Evolutionary conservation across 2,329 filamentous ascomycete species (phyloP), one percentile per base, ranked within the genome.

Genomic region (Ophiostoma pallidulum): DNA sequence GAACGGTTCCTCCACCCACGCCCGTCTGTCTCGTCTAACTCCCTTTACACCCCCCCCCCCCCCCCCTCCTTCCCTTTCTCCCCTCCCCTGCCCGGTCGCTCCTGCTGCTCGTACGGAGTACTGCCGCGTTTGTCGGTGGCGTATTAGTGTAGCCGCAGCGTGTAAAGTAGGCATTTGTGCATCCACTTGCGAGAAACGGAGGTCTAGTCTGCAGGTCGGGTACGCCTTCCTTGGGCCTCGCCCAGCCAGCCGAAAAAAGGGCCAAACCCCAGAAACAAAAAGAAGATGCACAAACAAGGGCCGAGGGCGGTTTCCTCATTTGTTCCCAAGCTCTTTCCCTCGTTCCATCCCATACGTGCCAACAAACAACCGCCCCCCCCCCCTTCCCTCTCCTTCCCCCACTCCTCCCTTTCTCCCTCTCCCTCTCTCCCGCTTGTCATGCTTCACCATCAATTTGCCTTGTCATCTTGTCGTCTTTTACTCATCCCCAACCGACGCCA

Each of bases 101-200:
- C n/a, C n/a, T n/a, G n/a, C n/a, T n/a, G n/a, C n/a, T n/a, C n/a
- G n/a, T n/a, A n/a, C n/a, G n/a, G n/a, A n/a, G n/a, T n/a, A n/a
- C n/a, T n/a, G n/a, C n/a, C n/a, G 24, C 24, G 24, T 28, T 28
- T 10, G 24, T 28, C 24, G 24, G 24, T 28, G 10, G 24, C 10
- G 24, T 28, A 5, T 5, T 28, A 28, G 24, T 28, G 24, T 28
- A 28, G 24, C n/a, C n/a, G n/a, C n/a, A n/a, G n/a, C n/a, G n/a
- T n/a, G n/a, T n/a, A n/a, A n/a, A 28, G 24, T 5, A 28, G 6
- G 8, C 22, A 29, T 19, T 43, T 35, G 31, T 43, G 31, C 41
- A 43, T 35, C 31, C 41, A 43, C 41, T 33, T 43, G 22, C 18
- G 41, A 43, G 41, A 19, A 31, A 20, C 28, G 33, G 41, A 33